A percentile compares a stretch with the other conserved stretches of the same genome.
These are phyloP conservation scores for Botrytis porri DNA, from an alignment of 2,329 filamentous ascomycete species.

Conservation along the genomic window DNA sequence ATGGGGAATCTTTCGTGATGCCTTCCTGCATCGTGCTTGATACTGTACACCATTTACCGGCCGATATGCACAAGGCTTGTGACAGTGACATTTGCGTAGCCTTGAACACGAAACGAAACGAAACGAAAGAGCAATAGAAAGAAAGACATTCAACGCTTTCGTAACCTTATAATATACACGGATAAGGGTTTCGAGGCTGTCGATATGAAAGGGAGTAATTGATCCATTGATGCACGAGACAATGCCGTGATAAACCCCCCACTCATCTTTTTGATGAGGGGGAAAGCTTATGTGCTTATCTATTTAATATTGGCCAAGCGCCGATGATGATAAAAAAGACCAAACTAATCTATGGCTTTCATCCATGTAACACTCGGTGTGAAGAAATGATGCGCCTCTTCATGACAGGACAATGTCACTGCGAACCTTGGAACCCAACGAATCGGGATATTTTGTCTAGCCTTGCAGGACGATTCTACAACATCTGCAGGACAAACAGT, in stretches of 20 bases:
- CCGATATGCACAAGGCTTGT: conserved; percentile 20
- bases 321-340: not conserved
- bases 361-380: conserved; percentile 13
- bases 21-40: conserved; percentile 15
- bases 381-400: not conserved
- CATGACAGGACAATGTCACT: conserved; percentile 6
- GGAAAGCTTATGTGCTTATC: conserved; percentile 18
- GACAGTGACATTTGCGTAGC: conserved; percentile 15
- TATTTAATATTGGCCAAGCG: not conserved
- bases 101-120: not conserved
- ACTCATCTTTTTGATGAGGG: conserved; percentile 5
- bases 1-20: conserved; percentile 6
- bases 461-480: conserved; percentile 11
- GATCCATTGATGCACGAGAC: conserved; percentile 18
- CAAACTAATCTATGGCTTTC: conserved; percentile 1
- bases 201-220: conserved; percentile 22
- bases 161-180: conserved; percentile 11
- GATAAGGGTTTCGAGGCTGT: conserved; percentile 20
- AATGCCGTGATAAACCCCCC: conserved; percentile 3
- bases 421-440: not conserved
- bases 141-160: conserved; percentile 10
- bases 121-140: not conserved
- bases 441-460: conserved; percentile 8
- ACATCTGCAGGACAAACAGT: conserved; percentile 6
- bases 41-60: conserved; percentile 8